phyloP scores from a whole-genome alignment of 805 yeast species.

The Clavispora carvajalis region DNA sequence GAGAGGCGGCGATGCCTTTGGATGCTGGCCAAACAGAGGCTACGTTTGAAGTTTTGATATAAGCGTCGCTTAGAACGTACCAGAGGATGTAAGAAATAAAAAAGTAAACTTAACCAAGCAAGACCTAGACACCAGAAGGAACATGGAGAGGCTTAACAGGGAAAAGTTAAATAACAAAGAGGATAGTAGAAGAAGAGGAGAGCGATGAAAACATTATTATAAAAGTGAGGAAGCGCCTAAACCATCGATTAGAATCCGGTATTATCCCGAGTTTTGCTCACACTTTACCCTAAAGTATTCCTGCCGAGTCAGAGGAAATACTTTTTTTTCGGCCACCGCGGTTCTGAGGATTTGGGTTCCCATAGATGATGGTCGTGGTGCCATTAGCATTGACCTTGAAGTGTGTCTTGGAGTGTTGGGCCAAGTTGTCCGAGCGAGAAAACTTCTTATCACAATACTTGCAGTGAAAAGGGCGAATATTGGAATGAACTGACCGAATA shows the following conservation, averaged over 20 bases:
- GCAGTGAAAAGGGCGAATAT: slow-evolving; percentile 41
- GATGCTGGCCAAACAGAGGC: slow-evolving; percentile 1
- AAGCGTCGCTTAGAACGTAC: background rate
- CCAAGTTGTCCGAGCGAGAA: slow-evolving; percentile 38
- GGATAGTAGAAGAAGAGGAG: background rate
- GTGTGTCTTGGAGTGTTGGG: slow-evolving; percentile 42
- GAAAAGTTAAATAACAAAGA: background rate
- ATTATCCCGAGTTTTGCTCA: too few relatives aligned
- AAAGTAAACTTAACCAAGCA: background rate
- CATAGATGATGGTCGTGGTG: slow-evolving; percentile 13
- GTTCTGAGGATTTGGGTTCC: slow-evolving; percentile 13
- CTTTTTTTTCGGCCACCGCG: slow-evolving; percentile 15
- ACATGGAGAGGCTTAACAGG: background rate
- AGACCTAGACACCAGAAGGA: background rate
- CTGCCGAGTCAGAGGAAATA: slow-evolving; percentile 1
- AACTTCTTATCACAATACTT: slow-evolving; percentile 42
- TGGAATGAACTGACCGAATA: slow-evolving; percentile 40
- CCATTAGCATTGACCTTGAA: slow-evolving; percentile 29
- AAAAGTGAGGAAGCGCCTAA: slow-evolving; percentile 1
- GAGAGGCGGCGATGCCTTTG: background rate
- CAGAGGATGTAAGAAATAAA: background rate
- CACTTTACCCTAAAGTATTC: background rate
- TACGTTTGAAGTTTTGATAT: background rate
- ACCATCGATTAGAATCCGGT: background rate
- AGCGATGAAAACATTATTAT: too few relatives aligned